These are phyloP conservation scores for Geotrichum klebahnii DNA, from an alignment of 1,139 yeast genomes.

Conservation along the genomic window DNA sequence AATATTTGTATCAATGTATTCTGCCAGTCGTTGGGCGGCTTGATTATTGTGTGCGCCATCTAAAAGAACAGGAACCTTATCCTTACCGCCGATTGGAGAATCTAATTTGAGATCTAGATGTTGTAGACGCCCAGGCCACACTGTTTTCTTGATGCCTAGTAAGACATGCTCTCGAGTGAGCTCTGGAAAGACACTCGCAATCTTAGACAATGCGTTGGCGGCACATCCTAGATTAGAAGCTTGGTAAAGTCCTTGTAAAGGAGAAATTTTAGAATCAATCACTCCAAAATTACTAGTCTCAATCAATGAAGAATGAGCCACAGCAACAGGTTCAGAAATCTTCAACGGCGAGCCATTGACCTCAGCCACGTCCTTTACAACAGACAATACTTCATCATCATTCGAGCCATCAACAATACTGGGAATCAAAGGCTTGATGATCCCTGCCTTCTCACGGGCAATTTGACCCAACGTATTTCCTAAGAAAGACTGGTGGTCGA, in stretches of 20 bases:
- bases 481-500: slow-evolving; percentile 74
- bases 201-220: slow-evolving; percentile 49
- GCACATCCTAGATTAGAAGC: slow-evolving; percentile 66
- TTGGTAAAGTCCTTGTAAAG: slow-evolving; percentile 71
- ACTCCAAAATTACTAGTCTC: slow-evolving; percentile 19
- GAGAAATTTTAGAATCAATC: slow-evolving; percentile 42
- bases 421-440: slow-evolving; percentile 57
- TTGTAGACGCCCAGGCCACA: slow-evolving; percentile 45
- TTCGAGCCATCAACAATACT: slow-evolving; percentile 74
- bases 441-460: slow-evolving; percentile 80
- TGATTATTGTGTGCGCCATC: slow-evolving; percentile 94
- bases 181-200: slow-evolving; percentile 25
- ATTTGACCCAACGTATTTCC: slow-evolving; percentile 63
- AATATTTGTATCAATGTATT: slow-evolving; percentile 40
- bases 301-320: slow-evolving; percentile 13
- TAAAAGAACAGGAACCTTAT: slow-evolving; percentile 49
- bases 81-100: slow-evolving; percentile 58
- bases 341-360: slow-evolving; percentile 18
- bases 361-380: slow-evolving; percentile 33
- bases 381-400: slow-evolving; percentile 47
- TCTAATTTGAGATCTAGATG: slow-evolving; percentile 24
- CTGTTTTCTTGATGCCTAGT: slow-evolving; percentile 47
- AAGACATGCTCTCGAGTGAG: slow-evolving; percentile 38
- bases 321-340: slow-evolving; percentile 16
- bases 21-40: slow-evolving; percentile 67